Evolutionary conservation across 768 basidiomycete genomes (phyloP).

Genomic region (Mrakia blollopis): DNA sequence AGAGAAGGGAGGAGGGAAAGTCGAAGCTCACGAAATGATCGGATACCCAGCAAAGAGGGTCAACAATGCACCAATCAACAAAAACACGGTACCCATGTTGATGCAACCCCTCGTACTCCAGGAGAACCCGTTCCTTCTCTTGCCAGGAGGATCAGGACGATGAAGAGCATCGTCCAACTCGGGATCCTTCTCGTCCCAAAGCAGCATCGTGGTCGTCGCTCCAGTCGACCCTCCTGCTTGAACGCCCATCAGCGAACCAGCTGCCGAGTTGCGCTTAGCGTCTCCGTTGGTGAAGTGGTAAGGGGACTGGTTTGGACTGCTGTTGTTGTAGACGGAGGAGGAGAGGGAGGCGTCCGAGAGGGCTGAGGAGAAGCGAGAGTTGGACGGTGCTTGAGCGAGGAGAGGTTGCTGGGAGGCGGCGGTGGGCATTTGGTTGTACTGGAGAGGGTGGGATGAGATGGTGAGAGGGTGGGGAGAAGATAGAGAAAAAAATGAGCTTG

Average conservation of each 20-base stretch:
- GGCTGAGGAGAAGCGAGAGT: slow-evolving; percentile 24
- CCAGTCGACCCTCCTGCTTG: not conserved
- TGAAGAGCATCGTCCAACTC: slow-evolving; percentile 33
- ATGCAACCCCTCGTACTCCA: slow-evolving; percentile 29
- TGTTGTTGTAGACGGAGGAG: slow-evolving; percentile 13
- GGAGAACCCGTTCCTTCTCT: not conserved
- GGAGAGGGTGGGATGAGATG: not conserved
- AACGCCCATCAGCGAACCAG: slow-evolving; percentile 10
- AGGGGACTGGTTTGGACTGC: not conserved
- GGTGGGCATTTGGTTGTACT: slow-evolving; percentile 13
- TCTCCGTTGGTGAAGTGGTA: slow-evolving; percentile 2
- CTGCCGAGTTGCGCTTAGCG: slow-evolving; percentile 4
- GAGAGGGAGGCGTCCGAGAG: slow-evolving; percentile 17
- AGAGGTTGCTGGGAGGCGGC: slow-evolving; percentile 14
- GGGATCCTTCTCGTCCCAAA: slow-evolving; percentile 34
- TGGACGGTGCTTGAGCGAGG: slow-evolving; percentile 9
- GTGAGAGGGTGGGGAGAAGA: not conserved
- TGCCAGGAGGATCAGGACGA: slow-evolving; percentile 19
- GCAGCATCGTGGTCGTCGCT: slow-evolving; percentile 14
- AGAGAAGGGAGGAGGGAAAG: not conserved
- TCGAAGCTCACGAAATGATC: slow-evolving; percentile 21
- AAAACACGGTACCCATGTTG: slow-evolving; percentile 17
- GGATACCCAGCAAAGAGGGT: slow-evolving; percentile 32
- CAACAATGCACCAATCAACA: slow-evolving; percentile 25
- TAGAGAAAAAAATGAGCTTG: not conserved